Conservation (phyloP, 495 filamentous ascomycete species). For the Penicillium desertorum region DNA sequence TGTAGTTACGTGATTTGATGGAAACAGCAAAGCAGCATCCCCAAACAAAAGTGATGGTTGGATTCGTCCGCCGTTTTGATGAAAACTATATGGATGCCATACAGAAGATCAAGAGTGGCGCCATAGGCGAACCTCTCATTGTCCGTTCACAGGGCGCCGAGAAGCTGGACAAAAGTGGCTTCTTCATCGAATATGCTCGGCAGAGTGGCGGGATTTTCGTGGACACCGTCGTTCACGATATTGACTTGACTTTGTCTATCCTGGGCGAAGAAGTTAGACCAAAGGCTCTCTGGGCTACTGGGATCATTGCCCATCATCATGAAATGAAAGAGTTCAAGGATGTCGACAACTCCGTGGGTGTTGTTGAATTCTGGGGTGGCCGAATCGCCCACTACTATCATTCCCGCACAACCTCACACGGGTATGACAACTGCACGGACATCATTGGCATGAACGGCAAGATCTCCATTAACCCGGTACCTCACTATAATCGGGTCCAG, state of each 20-base stretch:
- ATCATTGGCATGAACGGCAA: constrained; percentile 63
- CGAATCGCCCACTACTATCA: constrained; percentile 61
- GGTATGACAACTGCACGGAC: constrained; percentile 63
- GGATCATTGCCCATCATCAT: too few species aligned
- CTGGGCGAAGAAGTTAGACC: too few species aligned
- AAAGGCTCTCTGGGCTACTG: too few species aligned
- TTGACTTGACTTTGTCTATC: too few species aligned
- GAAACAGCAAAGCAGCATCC: not conserved
- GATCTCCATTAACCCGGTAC: constrained; percentile 52
- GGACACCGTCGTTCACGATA: too few species aligned
- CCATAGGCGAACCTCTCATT: constrained; percentile 42
- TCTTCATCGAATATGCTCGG: too few species aligned
- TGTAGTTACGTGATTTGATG: too few species aligned
- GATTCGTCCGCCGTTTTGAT: constrained; percentile 54
- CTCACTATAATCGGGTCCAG: constrained; percentile 39
- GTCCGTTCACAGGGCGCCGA: constrained; percentile 34
- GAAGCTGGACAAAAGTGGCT: too few species aligned
- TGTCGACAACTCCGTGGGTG: too few species aligned
- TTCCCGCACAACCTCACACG: constrained; percentile 60
- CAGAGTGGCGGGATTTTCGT: too few species aligned
- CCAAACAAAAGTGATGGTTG: constrained; percentile 47
- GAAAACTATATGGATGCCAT: constrained; percentile 37
- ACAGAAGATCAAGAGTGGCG: constrained; percentile 20
- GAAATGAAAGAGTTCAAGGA: too few species aligned
- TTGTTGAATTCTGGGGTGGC: constrained; percentile 27